Evolutionary conservation across 2,329 filamentous ascomycete species (phyloP).

Genomic region (Aspergillus aculeatus): DNA sequence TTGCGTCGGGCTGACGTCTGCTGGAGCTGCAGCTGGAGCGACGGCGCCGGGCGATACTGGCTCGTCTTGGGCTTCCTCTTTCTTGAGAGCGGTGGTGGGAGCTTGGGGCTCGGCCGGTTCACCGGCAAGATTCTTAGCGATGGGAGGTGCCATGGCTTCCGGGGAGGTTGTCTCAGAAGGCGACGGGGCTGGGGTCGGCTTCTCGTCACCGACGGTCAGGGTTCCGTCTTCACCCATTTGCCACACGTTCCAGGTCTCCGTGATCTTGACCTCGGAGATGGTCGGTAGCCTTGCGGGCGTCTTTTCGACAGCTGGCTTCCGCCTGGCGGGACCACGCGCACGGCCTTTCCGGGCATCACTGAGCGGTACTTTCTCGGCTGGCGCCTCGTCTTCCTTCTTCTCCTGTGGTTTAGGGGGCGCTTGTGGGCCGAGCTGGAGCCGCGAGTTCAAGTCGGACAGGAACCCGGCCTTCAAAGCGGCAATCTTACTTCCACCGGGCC

Average conservation of each 20-base stretch:
- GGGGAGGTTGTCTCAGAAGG: constrained; percentile 15
- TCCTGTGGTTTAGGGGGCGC: constrained; percentile 69
- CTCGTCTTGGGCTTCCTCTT: constrained; percentile 10
- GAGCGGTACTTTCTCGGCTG: constrained; percentile 74
- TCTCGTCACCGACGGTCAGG: constrained; percentile 29
- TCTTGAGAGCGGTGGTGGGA: constrained; percentile 1
- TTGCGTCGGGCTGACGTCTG: neutral
- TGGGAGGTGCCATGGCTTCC: constrained; percentile 28
- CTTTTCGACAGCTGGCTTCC: constrained; percentile 64
- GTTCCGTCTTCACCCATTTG: constrained; percentile 35
- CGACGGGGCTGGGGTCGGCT: constrained; percentile 12
- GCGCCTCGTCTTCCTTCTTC: constrained; percentile 57
- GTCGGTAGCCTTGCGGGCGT: constrained; percentile 41
- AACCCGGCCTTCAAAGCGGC: constrained; percentile 88
- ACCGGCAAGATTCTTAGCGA: constrained; percentile 36
- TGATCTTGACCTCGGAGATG: constrained; percentile 40
- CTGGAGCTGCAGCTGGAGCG: neutral
- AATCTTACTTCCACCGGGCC: constrained; percentile 81
- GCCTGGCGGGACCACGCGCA: constrained; percentile 80
- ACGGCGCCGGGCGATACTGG: constrained; percentile 4
- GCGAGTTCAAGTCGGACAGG: constrained; percentile 88
- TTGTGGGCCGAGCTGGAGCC: constrained; percentile 81
- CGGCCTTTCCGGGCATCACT: constrained; percentile 86
- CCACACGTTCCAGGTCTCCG: constrained; percentile 44
- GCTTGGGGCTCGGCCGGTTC: constrained; percentile 34